These are phyloP conservation scores for Rhodotorula sp. DNA, from an alignment of 1,284 basidiomycete species.

Conservation along the genomic window DNA sequence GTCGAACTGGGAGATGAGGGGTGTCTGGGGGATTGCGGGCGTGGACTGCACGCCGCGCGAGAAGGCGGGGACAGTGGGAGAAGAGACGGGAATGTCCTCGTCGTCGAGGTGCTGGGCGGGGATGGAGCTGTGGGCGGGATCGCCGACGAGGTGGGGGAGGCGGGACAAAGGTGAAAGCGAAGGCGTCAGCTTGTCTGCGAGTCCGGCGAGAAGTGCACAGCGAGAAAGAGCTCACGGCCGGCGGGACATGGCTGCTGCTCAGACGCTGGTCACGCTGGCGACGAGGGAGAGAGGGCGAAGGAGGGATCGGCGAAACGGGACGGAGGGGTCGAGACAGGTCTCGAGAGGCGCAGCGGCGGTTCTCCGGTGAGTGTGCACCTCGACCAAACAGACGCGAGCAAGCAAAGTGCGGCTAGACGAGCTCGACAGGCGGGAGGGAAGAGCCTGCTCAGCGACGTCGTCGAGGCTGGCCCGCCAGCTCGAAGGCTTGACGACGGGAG, in stretches of 20 bases:
- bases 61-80: conserved; percentile 1
- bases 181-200: not conserved
- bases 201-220: too few species aligned
- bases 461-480: too few species aligned
- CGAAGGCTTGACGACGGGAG: too few species aligned
- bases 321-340: not conserved
- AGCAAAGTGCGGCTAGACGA: not conserved
- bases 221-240: conserved; percentile 5
- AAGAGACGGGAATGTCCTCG: conserved; percentile 11
- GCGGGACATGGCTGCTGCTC: conserved; percentile 13
- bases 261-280: too few species aligned
- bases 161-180: not conserved
- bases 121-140: conserved; percentile 11
- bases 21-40: conserved; percentile 4
- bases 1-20: conserved; percentile 8
- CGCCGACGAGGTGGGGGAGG: not conserved
- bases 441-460: too few species aligned
- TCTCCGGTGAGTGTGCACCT: too few species aligned
- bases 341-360: not conserved
- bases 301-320: not conserved
- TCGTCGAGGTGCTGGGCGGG: conserved; percentile 10
- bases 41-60: not conserved
- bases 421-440: too few species aligned
- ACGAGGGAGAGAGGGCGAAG: not conserved
- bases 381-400: not conserved